phyloP scores from a whole-genome alignment of 805 yeast genomes.

The Pichia phayaonensis region DNA sequence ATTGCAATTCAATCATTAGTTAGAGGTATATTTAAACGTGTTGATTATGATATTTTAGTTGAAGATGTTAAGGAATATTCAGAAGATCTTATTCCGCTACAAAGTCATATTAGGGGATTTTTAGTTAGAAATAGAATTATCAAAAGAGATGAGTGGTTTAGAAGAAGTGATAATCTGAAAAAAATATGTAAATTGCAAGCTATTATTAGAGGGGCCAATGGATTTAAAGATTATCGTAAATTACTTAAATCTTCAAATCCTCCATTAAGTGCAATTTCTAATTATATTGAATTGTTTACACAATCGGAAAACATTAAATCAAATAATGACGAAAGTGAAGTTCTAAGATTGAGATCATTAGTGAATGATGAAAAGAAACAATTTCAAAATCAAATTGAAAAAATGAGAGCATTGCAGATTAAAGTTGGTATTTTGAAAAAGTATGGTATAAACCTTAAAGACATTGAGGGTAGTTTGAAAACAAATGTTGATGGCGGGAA shows the following conservation, averaged over 20 bases:
- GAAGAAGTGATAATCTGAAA: conserved; percentile 37
- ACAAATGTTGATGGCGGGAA: conserved; percentile 8
- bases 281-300: conserved; percentile 63
- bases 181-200: conserved; percentile 70
- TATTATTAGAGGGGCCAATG: conserved; percentile 55
- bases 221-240: conserved; percentile 65
- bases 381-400: conserved; percentile 66
- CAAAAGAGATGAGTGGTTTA: conserved; percentile 41
- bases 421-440: conserved; percentile 72
- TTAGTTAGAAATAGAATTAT: conserved; percentile 31
- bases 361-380: conserved; percentile 62
- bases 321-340: conserved; percentile 3
- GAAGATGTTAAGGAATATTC: conserved; percentile 46
- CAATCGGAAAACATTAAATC: conserved; percentile 51
- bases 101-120: conserved; percentile 46
- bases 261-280: conserved; percentile 64
- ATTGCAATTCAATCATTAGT: conserved; percentile 47
- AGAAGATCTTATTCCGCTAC: conserved; percentile 38
- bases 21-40: conserved; percentile 58
- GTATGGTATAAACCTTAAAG: conserved; percentile 73
- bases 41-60: conserved; percentile 42
- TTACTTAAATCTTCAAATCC: conserved; percentile 68
- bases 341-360: conserved; percentile 6
- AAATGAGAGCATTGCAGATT: conserved; percentile 67
- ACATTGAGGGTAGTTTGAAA: conserved; percentile 35